Percentiles rank a stretch among this genome's conserved stretches.
These are phyloP conservation scores for Lachancea mirantina DNA, from an alignment of 805 yeast species.

Conservation along the genomic window DNA sequence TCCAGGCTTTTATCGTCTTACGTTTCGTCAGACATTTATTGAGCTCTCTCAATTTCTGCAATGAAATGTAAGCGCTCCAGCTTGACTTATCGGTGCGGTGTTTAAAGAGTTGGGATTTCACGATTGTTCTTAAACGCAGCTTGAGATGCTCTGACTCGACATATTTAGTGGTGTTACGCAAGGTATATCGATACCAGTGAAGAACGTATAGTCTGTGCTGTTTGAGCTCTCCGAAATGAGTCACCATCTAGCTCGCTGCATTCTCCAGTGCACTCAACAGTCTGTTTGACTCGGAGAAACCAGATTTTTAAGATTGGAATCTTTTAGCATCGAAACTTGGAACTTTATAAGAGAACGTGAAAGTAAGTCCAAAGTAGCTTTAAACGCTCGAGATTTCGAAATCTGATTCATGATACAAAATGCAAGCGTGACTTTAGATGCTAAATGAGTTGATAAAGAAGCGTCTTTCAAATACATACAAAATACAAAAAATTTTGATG, in stretches of 20 bases:
- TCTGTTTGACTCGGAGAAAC: too few relatives aligned
- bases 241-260: too few relatives aligned
- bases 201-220: slow-evolving; percentile 28
- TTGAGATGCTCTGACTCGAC: slow-evolving; percentile 14
- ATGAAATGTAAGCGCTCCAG: slow-evolving; percentile 17
- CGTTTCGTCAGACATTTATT: slow-evolving; percentile 10
- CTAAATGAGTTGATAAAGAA: too few relatives aligned
- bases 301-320: too few relatives aligned
- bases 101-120: slow-evolving; percentile 9
- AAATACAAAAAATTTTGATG: too few relatives aligned
- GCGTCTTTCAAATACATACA: slow-evolving; percentile 1
- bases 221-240: slow-evolving; percentile 24
- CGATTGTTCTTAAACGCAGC: slow-evolving; percentile 9
- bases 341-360: too few relatives aligned
- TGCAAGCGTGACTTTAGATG: too few relatives aligned
- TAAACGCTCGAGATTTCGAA: too few relatives aligned
- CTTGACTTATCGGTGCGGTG: slow-evolving; percentile 22
- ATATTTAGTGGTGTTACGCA: slow-evolving; percentile 21
- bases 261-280: too few relatives aligned
- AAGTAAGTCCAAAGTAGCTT: too few relatives aligned
- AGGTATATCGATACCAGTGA: slow-evolving; percentile 25
- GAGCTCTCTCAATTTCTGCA: slow-evolving; percentile 13
- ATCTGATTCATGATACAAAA: too few relatives aligned
- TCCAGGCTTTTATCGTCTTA: slow-evolving; percentile 9
- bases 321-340: too few relatives aligned